Conservation (phyloP, 192 early-diverging fungal genomes). For the Rhizoclosmatium globosum region DNA sequence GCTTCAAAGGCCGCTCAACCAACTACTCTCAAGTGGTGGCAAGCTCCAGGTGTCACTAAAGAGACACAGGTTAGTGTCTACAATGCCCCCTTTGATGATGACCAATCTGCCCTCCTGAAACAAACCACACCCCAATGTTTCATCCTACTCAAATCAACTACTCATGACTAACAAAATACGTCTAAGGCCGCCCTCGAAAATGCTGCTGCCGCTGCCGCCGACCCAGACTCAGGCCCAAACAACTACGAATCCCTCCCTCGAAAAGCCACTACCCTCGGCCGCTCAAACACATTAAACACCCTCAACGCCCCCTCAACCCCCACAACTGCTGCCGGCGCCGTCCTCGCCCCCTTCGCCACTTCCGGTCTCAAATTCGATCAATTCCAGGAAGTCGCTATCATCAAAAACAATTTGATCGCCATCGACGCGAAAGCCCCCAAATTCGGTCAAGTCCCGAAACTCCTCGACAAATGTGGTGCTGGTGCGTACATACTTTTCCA, state of each 20-base stretch:
- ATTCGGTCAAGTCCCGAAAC: slow-evolving; percentile 13
- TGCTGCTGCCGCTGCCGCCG: neutral
- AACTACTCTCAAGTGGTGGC: slow-evolving; percentile 37
- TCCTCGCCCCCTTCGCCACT: neutral
- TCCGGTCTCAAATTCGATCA: slow-evolving; percentile 23
- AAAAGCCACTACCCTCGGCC: slow-evolving; percentile 7
- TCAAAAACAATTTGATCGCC: slow-evolving; percentile 9
- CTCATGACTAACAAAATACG: neutral
- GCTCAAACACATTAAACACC: slow-evolving; percentile 6
- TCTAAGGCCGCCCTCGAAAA: neutral
- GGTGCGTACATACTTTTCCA: slow-evolving; percentile 15
- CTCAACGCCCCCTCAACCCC: neutral
- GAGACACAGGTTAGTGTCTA: neutral
- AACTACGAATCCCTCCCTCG: neutral
- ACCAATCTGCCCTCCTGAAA: too few species aligned
- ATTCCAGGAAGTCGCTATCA: slow-evolving; percentile 31
- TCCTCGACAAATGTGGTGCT: slow-evolving; percentile 33
- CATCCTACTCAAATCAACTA: neutral
- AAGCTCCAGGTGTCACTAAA: slow-evolving; percentile 36
- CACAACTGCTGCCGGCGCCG: neutral
- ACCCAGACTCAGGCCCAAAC: neutral
- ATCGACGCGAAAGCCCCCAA: slow-evolving; percentile 6
- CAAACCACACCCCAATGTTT: slow-evolving; percentile 1
- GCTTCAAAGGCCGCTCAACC: slow-evolving; percentile 28
- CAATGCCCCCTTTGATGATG: neutral